Evolutionary conservation across 2,329 filamentous ascomycete genomes (phyloP).

Genomic region (Ophiognomonia clavigignenti-juglandacearum): DNA sequence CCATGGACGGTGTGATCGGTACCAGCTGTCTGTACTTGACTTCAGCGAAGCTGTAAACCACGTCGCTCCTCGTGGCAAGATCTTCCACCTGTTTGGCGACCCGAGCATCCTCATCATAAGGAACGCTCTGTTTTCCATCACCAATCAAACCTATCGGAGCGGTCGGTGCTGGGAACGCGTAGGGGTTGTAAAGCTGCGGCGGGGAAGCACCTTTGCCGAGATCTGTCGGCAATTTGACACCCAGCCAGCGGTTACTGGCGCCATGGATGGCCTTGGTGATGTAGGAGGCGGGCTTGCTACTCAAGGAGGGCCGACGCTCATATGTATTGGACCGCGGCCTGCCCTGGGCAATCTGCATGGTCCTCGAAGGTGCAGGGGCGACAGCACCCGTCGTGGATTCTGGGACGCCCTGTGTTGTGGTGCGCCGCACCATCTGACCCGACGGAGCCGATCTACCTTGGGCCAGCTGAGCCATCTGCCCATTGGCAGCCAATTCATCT

Average conservation of each 20-base stretch:
- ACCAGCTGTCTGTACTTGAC: conserved; percentile 98
- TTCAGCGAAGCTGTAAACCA: conserved; percentile 95
- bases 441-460: conserved; percentile 47
- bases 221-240: conserved; percentile 63
- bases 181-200: conserved; percentile 72
- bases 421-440: conserved; percentile 65
- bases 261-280: conserved; percentile 94
- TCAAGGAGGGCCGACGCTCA: conserved; percentile 71
- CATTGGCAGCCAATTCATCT: conserved; percentile 86
- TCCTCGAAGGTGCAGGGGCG: conserved; percentile 61
- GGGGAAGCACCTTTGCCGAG: conserved; percentile 64
- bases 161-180: conserved; percentile 72
- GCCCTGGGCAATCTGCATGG: conserved; percentile 68
- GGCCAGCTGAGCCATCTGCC: conserved; percentile 53
- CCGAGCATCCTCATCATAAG: conserved; percentile 72
- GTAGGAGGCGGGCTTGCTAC: conserved; percentile 70
- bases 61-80: conserved; percentile 86
- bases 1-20: conserved; percentile 74
- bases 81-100: conserved; percentile 84
- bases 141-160: conserved; percentile 59
- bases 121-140: conserved; percentile 54
- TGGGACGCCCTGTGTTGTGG: conserved; percentile 71
- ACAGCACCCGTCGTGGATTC: conserved; percentile 66
- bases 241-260: conserved; percentile 73
- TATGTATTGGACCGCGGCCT: conserved; percentile 58